Evolutionary conservation across 139 green algal genomes (phyloP).

Genomic region (Asterochloris erici): DNA sequence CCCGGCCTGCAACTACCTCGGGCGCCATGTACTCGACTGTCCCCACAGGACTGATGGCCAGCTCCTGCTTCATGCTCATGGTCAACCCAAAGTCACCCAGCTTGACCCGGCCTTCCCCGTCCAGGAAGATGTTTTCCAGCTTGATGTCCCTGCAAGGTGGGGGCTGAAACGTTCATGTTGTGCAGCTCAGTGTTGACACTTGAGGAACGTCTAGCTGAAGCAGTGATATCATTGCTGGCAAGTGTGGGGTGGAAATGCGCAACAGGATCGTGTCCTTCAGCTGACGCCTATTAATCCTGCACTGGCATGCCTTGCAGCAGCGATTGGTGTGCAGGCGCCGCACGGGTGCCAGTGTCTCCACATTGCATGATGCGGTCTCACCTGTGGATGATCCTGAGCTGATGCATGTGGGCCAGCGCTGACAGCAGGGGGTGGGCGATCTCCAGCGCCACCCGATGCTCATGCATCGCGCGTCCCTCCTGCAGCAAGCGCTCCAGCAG

Average conservation of each 20-base stretch:
- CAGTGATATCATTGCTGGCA: too few species aligned
- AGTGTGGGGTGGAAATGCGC: too few species aligned
- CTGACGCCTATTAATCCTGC: background rate
- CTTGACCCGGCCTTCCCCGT: conserved; percentile 36
- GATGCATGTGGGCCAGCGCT: conserved; percentile 51
- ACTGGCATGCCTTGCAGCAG: background rate
- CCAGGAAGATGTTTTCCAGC: conserved; percentile 78
- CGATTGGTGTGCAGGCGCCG: background rate
- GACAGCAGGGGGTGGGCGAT: conserved; percentile 51
- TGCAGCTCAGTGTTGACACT: too few species aligned
- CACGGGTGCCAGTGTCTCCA: background rate
- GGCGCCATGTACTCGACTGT: conserved; percentile 81
- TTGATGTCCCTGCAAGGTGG: conserved; percentile 62
- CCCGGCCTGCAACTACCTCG: conserved; percentile 37
- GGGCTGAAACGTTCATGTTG: too few species aligned
- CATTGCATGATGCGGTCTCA: background rate
- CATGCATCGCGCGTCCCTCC: conserved; percentile 55
- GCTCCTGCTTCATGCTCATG: conserved; percentile 60
- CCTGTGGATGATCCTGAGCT: conserved; percentile 62
- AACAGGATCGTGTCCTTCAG: too few species aligned
- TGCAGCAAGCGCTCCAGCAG: conserved; percentile 61
- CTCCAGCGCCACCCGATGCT: conserved; percentile 38
- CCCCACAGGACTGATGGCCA: conserved; percentile 67
- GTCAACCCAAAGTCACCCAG: conserved; percentile 73
- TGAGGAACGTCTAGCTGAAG: too few species aligned